These are phyloP conservation scores for Colletotrichum neosansevieriae DNA, from an alignment of 2,329 filamentous ascomycete genomes.

Conservation along the genomic window DNA sequence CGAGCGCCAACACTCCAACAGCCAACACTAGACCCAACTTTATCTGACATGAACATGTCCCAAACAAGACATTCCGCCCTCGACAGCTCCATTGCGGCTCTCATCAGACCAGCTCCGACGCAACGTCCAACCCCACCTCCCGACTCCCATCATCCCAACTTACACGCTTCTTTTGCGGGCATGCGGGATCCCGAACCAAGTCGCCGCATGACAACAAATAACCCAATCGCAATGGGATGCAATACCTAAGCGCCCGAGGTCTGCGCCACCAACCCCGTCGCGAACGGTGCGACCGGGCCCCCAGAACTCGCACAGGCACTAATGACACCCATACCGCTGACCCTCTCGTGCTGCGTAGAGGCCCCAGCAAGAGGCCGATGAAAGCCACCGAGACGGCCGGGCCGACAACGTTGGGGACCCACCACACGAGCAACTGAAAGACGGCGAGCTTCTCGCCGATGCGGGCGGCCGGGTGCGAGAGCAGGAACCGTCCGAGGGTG, in stretches of 20 bases:
- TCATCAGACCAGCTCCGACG: not conserved
- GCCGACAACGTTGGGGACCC: slow-evolving; percentile 79
- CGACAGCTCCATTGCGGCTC: not conserved
- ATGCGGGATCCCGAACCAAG: slow-evolving; percentile 72
- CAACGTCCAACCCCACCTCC: too few relatives aligned
- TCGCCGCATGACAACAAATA: slow-evolving; percentile 74
- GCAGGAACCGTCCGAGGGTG: slow-evolving; percentile 78
- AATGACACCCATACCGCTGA: slow-evolving; percentile 75
- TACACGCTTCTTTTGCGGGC: slow-evolving; percentile 71
- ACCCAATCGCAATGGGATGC: slow-evolving; percentile 74
- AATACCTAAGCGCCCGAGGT: slow-evolving; percentile 72
- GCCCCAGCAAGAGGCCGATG: slow-evolving; percentile 81
- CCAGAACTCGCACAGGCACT: slow-evolving; percentile 77
- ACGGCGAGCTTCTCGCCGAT: slow-evolving; percentile 77
- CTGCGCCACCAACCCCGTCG: slow-evolving; percentile 73
- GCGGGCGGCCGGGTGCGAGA: slow-evolving; percentile 74
- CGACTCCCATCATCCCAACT: not conserved
- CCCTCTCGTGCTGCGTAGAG: slow-evolving; percentile 79
- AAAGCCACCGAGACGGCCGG: slow-evolving; percentile 76
- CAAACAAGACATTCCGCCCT: slow-evolving; percentile 19
- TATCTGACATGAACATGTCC: slow-evolving; percentile 1
- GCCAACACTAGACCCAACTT: slow-evolving; percentile 4
- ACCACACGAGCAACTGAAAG: slow-evolving; percentile 84
- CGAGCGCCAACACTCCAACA: not conserved
- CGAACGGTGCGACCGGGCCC: slow-evolving; percentile 75